Evolutionary conservation across 1,284 basidiomycete genomes (phyloP).

Genomic region (Sporisorium sorghi): DNA sequence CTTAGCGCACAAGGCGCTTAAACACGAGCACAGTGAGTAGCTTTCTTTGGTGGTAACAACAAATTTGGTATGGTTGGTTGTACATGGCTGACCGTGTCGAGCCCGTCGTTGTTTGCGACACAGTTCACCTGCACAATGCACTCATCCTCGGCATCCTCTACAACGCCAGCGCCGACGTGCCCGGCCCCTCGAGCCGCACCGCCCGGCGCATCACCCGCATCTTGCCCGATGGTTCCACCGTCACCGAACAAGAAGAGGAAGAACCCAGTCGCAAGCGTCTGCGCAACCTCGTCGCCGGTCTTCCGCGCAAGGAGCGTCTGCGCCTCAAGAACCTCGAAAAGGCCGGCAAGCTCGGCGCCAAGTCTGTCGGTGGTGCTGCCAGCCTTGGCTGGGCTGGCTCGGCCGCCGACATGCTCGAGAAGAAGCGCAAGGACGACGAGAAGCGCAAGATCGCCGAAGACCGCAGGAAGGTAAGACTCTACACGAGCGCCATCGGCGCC

Average conservation of each 20-base stretch:
- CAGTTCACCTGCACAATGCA: slow-evolving; percentile 71
- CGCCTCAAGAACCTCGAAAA: slow-evolving; percentile 63
- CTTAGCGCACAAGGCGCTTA: slow-evolving; percentile 55
- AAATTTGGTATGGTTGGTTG: too few relatives aligned
- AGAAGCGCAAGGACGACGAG: slow-evolving; percentile 68
- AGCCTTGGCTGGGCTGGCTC: slow-evolving; percentile 66
- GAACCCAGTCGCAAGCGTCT: slow-evolving; percentile 65
- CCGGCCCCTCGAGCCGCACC: slow-evolving; percentile 53
- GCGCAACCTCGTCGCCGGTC: slow-evolving; percentile 59
- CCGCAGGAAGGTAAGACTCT: slow-evolving; percentile 61
- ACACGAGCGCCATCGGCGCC: slow-evolving; percentile 63
- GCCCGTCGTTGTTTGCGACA: background rate
- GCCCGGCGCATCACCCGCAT: slow-evolving; percentile 45
- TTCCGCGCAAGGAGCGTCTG: slow-evolving; percentile 59
- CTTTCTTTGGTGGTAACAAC: background rate
- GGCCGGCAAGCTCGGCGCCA: slow-evolving; percentile 44
- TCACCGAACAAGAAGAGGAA: slow-evolving; percentile 55
- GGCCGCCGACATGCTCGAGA: slow-evolving; percentile 67
- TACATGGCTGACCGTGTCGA: slow-evolving; percentile 1
- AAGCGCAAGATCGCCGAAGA: slow-evolving; percentile 64
- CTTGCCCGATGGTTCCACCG: slow-evolving; percentile 40
- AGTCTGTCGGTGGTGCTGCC: slow-evolving; percentile 34
- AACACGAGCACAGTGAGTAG: slow-evolving; percentile 61
- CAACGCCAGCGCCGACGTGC: slow-evolving; percentile 67
- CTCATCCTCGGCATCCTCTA: slow-evolving; percentile 71